Base-by-base conservation (phyloP, 345 rosid species). In the Moricandia arvensis region DNA sequence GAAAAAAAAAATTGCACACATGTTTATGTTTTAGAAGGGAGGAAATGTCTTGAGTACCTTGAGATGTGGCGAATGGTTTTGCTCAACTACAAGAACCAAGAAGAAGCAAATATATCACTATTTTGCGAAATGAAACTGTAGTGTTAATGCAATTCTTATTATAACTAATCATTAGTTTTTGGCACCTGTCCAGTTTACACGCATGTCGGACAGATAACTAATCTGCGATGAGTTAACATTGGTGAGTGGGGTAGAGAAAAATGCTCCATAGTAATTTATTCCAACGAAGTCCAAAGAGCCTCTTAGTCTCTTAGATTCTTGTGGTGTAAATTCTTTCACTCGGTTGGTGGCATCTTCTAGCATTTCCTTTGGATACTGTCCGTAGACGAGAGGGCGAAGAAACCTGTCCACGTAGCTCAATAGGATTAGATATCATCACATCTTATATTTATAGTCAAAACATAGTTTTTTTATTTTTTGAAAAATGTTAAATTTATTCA, bases 181-280 rank as follows among this genome's bases (percentile, higher is more conserved):
- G 24, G 63, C 55, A 80, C 80, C 64, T 12, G 83, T 76, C 77
- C 66, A 57, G n/a, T 68, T 72, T 3, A 60, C 77, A 8, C 55
- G 34, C 29, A 68, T 12, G 38, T 80, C 83, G 0, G 57, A 11
- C 0, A 0, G 1, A 69, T 72, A 80, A 59, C 51, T 80, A 59
- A 63, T 7, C 47, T 67, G 58, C 16, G 80, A 63, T 43, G 78
- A 43, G 49, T 55, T 72, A 11, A 62, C 0, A 57, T 1, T 61
- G 13, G 68, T 13, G 2, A 29, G 8, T 21, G 75, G 76, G 21
- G 80, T 80, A 21, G 77, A 47, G 68, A 73, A 78, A 21, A 78
- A 78, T 12, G 77, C 37, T 78, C 81, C 80, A 64, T 76, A 80
- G 80, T 80, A 80, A 62, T 80, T 80, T 27, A 80, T 53, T 16